Evolutionary conservation across 257 asterid genomes (phyloP), one percentile per base, ranked within the genome.

Genomic region (Gentiana macrophylla): DNA sequence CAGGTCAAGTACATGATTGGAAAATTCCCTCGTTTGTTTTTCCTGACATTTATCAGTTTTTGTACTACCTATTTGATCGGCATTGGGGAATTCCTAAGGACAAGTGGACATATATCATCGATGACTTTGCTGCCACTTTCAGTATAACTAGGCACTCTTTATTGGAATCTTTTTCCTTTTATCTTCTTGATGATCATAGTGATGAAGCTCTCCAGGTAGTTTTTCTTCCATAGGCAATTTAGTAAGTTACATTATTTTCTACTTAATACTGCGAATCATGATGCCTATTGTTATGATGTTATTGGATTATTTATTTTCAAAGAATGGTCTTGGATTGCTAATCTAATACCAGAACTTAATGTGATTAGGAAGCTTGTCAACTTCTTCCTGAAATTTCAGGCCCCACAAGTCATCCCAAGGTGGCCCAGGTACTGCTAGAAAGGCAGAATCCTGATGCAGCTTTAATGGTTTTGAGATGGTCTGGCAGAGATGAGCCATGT

Each of bases 391-490:
- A 92, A 69, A 82, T 92, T 7, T 84, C 99, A 11, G 76, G 82
- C 52, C 89, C 89, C 32, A 58, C 79, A 64, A 64, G 73, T 53
- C 99, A 92, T 74, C 97, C 99, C 15, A 92, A 88, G 79, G 84
- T 88, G 69, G 81, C 84, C 56, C 81, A 74, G 64, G 69, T 74
- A 58, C 72, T 92, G 49, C 71, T 92, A 66, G 99, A 92, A 80
- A 79, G 99, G 74, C 74, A 82, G 67, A 79, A 80, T 72, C 94
- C 99, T 53, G 97, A 92, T 80, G 94, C 83, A 43, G 95, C 97
- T 55, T 89, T 85, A 57, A 81, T 88, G 99, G 85, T 71, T 72
- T 71, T 85, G 77, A 82, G 95, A 75, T 88, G 84, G 84, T 92
- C 99, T 45, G 94, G 97, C 53, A 78, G 72, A 74, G 95, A 88